phyloP scores from a whole-genome alignment of 1,139 yeast species.

The Eremothecium gossypii region DNA sequence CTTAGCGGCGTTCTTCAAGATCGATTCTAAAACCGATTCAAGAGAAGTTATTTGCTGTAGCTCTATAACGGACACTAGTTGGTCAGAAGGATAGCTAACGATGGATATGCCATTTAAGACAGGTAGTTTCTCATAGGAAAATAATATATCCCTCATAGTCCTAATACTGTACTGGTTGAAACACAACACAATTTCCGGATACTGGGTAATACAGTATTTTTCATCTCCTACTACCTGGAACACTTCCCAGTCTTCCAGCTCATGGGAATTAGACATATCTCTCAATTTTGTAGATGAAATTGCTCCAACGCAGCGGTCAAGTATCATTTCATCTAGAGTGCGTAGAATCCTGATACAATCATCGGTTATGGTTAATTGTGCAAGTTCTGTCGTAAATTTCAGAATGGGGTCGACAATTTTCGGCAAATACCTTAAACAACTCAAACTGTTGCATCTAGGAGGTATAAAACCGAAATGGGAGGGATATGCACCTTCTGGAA shows the following conservation, averaged over 20 bases:
- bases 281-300: constrained; percentile 42
- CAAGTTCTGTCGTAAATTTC: constrained; percentile 36
- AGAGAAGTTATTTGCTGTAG: constrained; percentile 43
- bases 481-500: constrained; percentile 23
- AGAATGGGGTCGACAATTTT: constrained; percentile 34
- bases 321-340: constrained; percentile 31
- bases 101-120: constrained; percentile 32
- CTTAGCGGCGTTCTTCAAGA: constrained; percentile 37
- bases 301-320: constrained; percentile 38
- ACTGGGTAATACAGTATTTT: constrained; percentile 39
- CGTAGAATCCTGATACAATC: constrained; percentile 33
- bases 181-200: constrained; percentile 37
- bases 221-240: constrained; percentile 21
- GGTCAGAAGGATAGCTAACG: constrained; percentile 37
- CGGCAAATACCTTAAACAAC: constrained; percentile 43
- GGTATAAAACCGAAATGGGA: constrained; percentile 48
- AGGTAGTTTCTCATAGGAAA: constrained; percentile 31
- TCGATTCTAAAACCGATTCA: constrained; percentile 41
- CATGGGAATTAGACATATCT: constrained; percentile 38
- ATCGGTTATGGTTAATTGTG: constrained; percentile 35
- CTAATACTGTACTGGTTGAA: constrained; percentile 35
- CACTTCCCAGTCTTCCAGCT: constrained; percentile 37
- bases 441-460: constrained; percentile 49
- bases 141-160: constrained; percentile 30
- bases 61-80: constrained; percentile 37